These are phyloP conservation scores for Aurifilum marmelostoma DNA, from an alignment of 2,329 filamentous ascomycete genomes.

Conservation along the genomic window DNA sequence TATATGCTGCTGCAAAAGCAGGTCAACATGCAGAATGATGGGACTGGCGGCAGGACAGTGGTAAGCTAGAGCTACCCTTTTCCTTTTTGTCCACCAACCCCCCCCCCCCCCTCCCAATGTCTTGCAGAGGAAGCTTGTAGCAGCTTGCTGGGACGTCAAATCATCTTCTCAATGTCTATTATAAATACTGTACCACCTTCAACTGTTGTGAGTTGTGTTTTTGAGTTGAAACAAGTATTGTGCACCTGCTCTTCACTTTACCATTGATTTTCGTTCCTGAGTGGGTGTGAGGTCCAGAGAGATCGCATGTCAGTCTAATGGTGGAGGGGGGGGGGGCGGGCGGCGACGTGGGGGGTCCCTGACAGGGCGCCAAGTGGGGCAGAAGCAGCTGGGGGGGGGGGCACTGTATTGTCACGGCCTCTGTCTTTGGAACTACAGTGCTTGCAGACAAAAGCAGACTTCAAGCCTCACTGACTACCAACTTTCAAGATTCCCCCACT, in stretches of 20 bases:
- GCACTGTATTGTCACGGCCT: not conserved
- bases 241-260: no score
- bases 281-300: not conserved
- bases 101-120: no score
- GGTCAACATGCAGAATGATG: not conserved
- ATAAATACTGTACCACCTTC: not conserved
- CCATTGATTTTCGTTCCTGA: not conserved
- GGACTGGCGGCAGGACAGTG: not conserved
- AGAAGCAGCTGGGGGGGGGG: not conserved
- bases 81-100: not conserved
- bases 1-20: not conserved
- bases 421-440: constrained; percentile 6
- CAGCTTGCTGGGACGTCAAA: not conserved
- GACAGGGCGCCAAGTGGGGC: not conserved
- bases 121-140: not conserved
- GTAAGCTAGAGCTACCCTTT: not conserved
- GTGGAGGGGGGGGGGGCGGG: no score
- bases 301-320: not conserved
- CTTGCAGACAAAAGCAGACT: constrained; percentile 10
- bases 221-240: no score
- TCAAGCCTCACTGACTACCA: not conserved
- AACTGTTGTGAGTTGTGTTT: not conserved
- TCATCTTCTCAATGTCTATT: not conserved
- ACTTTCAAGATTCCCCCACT: constrained; percentile 5
- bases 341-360: not conserved